Conservation (phyloP, 2,329 filamentous ascomycete genomes). For the Pyricularia sp. region DNA sequence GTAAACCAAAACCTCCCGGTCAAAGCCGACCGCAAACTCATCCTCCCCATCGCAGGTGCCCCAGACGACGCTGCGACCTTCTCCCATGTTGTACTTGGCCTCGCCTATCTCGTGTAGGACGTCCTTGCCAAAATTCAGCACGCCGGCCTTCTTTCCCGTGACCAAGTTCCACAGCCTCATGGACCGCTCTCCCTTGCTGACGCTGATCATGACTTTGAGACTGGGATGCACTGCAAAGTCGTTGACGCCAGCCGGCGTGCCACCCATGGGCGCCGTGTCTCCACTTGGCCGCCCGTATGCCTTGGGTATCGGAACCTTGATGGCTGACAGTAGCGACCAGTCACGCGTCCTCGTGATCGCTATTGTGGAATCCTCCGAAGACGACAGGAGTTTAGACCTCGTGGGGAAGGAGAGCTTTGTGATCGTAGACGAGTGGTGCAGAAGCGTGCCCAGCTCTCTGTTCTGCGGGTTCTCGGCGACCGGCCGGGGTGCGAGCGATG, state of each 20-base stretch:
- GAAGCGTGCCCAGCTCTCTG: constrained; percentile 70
- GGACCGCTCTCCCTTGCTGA: constrained; percentile 76
- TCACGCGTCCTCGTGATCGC: constrained; percentile 78
- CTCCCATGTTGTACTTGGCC: constrained; percentile 62
- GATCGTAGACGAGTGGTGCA: constrained; percentile 76
- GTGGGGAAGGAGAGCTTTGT: constrained; percentile 73
- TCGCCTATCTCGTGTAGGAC: constrained; percentile 66
- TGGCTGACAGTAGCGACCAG: constrained; percentile 74
- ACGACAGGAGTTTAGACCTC: constrained; percentile 74
- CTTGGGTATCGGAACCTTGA: constrained; percentile 81
- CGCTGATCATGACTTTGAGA: constrained; percentile 91
- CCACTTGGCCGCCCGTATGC: constrained; percentile 69
- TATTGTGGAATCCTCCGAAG: constrained; percentile 82
- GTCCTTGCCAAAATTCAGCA: constrained; percentile 68
- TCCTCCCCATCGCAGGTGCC: constrained; percentile 52
- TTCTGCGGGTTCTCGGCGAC: constrained; percentile 74
- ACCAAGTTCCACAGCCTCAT: constrained; percentile 96
- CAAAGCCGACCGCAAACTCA: constrained; percentile 82
- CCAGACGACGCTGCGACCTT: constrained; percentile 76
- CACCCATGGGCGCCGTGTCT: constrained; percentile 74
- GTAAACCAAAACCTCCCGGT: constrained; percentile 72
- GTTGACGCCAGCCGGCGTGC: constrained; percentile 77
- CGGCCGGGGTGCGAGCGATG: constrained; percentile 55
- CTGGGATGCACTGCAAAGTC: constrained; percentile 92
- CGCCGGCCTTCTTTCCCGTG: constrained; percentile 88